phyloP scores from a whole-genome alignment of 768 basidiomycete species.

The Lentinula lateritia region DNA sequence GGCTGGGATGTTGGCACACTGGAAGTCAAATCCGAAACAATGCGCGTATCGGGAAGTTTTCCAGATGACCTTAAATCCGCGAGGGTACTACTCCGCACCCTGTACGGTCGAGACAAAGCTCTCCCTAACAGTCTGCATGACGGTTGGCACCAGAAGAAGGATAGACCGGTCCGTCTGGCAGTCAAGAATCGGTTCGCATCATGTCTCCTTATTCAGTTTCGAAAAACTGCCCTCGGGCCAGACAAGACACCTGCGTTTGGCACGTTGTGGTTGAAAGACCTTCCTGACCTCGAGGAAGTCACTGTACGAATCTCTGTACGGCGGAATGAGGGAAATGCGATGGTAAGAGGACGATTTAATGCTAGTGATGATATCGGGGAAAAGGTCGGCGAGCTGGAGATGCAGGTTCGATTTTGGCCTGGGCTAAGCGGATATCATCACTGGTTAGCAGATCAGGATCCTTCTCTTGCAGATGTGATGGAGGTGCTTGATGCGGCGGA shows the following conservation, averaged over 20 bases:
- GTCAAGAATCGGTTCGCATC: conserved; percentile 35
- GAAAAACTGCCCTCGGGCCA: conserved; percentile 23
- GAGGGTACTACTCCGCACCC: conserved; percentile 33
- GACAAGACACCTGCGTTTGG: conserved; percentile 31
- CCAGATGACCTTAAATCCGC: conserved; percentile 31
- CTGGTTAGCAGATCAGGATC: conserved; percentile 26
- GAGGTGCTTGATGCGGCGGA: conserved; percentile 37
- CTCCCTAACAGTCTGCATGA: conserved; percentile 17
- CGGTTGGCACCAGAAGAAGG: conserved; percentile 24
- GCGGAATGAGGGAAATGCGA: conserved; percentile 10
- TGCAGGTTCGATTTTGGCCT: conserved; percentile 33
- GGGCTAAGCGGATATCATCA: conserved; percentile 40
- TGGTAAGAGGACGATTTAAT: conserved; percentile 14
- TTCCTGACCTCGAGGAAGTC: conserved; percentile 30
- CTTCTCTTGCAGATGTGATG: conserved; percentile 33
- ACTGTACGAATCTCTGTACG: not conserved
- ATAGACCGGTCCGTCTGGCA: conserved; percentile 27
- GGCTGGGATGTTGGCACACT: conserved; percentile 73
- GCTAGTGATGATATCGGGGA: conserved; percentile 18
- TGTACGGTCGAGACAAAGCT: conserved; percentile 31
- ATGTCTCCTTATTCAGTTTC: conserved; percentile 33
- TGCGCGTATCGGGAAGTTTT: conserved; percentile 21
- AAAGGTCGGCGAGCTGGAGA: conserved; percentile 24
- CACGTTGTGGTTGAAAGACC: conserved; percentile 38
- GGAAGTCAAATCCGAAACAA: conserved; percentile 35